These are phyloP conservation scores for Alternaria gaisen DNA, from an alignment of 2,329 filamentous ascomycete species.

Conservation along the genomic window DNA sequence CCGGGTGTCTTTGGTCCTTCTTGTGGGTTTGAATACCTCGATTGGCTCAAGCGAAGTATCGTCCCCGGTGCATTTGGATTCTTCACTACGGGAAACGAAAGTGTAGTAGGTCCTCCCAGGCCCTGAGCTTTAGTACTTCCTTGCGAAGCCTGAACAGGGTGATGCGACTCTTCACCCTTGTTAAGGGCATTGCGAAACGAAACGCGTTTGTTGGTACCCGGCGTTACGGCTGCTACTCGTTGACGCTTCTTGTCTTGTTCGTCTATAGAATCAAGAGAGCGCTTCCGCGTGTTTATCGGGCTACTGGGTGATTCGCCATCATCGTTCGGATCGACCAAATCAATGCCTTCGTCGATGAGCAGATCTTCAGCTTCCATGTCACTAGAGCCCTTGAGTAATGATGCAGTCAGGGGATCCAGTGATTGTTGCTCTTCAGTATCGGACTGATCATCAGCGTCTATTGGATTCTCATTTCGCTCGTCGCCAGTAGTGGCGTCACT, in stretches of 20 bases:
- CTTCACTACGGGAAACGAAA: conserved; percentile 80
- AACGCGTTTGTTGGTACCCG: conserved; percentile 15
- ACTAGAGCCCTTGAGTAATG: conserved; percentile 23
- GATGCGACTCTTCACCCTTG: conserved; percentile 6
- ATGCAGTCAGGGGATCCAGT: conserved; percentile 45
- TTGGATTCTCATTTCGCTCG: conserved; percentile 39
- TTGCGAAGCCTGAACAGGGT: conserved; percentile 50
- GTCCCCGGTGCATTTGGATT: conserved; percentile 73
- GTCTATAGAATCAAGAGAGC: conserved; percentile 18
- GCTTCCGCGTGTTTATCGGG: conserved; percentile 27
- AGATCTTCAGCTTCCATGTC: conserved; percentile 15
- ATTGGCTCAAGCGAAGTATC: conserved; percentile 72
- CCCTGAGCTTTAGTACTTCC: conserved; percentile 50
- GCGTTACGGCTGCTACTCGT: conserved; percentile 20
- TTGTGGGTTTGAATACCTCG: conserved; percentile 60
- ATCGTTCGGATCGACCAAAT: conserved; percentile 27
- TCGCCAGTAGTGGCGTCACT: conserved; percentile 18
- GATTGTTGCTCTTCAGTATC: conserved; percentile 36
- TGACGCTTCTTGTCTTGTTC: conserved; percentile 25
- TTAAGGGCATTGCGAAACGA: conserved; percentile 21
- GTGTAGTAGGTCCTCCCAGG: conserved; percentile 52
- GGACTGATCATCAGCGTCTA: conserved; percentile 23
- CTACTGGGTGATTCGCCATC: conserved; percentile 17
- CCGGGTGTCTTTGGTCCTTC: conserved; percentile 42
- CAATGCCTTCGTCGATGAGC: conserved; percentile 30